These are phyloP conservation scores for Trichosanthes truncata DNA, from an alignment of 306 rosid genomes.

Conservation along the genomic window DNA sequence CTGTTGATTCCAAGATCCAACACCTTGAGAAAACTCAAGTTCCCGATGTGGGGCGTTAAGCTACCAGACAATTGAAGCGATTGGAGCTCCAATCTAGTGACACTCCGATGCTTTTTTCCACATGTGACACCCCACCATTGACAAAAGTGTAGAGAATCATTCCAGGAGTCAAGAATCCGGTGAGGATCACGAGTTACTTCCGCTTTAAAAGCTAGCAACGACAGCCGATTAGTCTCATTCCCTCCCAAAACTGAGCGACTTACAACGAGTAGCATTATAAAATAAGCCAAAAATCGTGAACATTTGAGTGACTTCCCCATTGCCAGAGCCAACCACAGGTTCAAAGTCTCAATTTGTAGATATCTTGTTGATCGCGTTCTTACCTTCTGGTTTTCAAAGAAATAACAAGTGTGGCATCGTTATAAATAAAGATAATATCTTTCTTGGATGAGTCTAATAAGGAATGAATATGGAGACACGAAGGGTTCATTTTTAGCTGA, in stretches of 20 bases:
- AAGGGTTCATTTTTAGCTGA: too few species aligned
- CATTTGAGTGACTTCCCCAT: background rate
- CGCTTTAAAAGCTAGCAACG: slow-evolving; percentile 8
- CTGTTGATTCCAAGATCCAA: slow-evolving; percentile 6
- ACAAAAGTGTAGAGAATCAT: slow-evolving; percentile 10
- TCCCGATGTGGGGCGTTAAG: slow-evolving; percentile 3
- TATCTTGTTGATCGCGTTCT: too few species aligned
- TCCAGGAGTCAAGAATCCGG: background rate
- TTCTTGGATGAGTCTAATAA: too few species aligned
- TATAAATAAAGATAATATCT: too few species aligned
- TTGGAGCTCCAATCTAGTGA: background rate
- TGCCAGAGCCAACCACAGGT: background rate
- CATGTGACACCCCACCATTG: slow-evolving; percentile 12
- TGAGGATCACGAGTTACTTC: background rate
- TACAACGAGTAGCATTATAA: background rate
- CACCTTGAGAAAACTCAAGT: slow-evolving; percentile 11
- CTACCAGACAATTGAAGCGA: background rate
- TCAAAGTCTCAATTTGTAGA: background rate
- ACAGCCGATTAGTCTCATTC: background rate
- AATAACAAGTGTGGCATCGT: too few species aligned
- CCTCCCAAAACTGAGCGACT: background rate
- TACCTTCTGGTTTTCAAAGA: too few species aligned
- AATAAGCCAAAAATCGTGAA: background rate
- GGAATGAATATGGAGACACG: too few species aligned
- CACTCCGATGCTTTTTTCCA: background rate